Percentiles rank a stretch among this genome's conserved stretches.
phyloP scores from a whole-genome alignment of 192 early-diverging fungal species.

The Funneliformis mosseae region DNA sequence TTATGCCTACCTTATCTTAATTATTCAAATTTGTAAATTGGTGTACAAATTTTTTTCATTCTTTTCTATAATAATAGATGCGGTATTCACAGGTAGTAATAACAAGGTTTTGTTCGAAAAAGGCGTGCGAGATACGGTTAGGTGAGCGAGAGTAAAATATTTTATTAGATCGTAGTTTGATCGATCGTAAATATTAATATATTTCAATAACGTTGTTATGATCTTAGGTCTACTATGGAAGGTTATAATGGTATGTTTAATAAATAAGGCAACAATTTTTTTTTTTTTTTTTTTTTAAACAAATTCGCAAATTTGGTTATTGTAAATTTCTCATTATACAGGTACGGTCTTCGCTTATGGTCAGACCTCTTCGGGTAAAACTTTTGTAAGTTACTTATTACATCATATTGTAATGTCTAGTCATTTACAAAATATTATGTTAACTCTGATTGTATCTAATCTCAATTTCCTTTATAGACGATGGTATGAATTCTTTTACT shows the following conservation, averaged over 20 bases:
- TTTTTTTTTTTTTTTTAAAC: neutral
- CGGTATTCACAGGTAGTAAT: conserved; percentile 45
- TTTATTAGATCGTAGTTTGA: neutral
- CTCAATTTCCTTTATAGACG: conserved; percentile 36
- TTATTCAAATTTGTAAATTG: neutral
- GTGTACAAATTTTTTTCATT: neutral
- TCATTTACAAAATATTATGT: neutral
- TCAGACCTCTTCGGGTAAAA: conserved; percentile 96
- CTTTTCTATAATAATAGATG: conserved; percentile 32
- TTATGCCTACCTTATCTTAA: neutral
- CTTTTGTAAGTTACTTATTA: conserved; percentile 54
- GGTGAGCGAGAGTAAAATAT: conserved; percentile 22
- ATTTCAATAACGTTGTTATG: neutral
- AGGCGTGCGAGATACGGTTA: conserved; percentile 46
- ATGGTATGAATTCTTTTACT: conserved; percentile 41
- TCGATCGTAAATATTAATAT: neutral
- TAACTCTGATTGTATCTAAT: neutral
- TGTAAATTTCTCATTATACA: conserved; percentile 32
- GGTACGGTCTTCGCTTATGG: conserved; percentile 98
- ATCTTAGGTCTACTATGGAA: conserved; percentile 63
- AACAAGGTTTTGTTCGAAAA: conserved; percentile 46
- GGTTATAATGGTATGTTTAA: conserved; percentile 82
- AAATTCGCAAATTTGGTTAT: neutral
- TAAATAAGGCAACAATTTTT: neutral
- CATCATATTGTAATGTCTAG: conserved; percentile 2